These are phyloP conservation scores for Cyclanthera cordifolia DNA, from an alignment of 306 rosid species.

Conservation along the genomic window DNA sequence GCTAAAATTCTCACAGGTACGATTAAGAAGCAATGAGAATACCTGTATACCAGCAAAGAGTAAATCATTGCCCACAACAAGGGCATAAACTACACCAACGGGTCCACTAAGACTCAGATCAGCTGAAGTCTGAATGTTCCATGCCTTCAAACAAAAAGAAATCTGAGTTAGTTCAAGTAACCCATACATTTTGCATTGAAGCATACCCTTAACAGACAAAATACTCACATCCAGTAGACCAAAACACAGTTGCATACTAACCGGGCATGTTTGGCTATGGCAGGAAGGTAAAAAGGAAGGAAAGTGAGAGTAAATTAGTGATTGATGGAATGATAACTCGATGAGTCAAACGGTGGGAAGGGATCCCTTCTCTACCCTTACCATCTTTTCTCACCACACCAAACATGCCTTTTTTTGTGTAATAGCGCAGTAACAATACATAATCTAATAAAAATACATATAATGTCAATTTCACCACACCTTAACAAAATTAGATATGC, in stretches of 20 bases:
- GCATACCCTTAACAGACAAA: not conserved
- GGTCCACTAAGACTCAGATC: slow-evolving; percentile 80
- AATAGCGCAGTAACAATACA: not conserved
- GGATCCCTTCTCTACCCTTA: too few relatives aligned
- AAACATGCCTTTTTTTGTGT: too few relatives aligned
- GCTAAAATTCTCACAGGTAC: not conserved
- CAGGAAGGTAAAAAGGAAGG: too few relatives aligned
- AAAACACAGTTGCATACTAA: not conserved
- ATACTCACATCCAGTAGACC: not conserved
- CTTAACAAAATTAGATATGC: slow-evolving; percentile 69
- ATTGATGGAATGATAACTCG: too few relatives aligned
- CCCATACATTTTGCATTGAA: not conserved
- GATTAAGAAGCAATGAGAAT: slow-evolving; percentile 15
- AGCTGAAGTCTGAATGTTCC: slow-evolving; percentile 64
- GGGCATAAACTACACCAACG: slow-evolving; percentile 86
- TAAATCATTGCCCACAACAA: slow-evolving; percentile 69
- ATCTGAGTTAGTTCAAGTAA: slow-evolving; percentile 3
- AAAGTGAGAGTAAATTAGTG: too few relatives aligned
- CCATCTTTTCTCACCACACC: too few relatives aligned
- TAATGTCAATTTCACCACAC: slow-evolving; percentile 25
- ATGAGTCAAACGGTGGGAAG: too few relatives aligned
- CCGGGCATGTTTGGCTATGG: too few relatives aligned
- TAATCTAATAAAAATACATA: not conserved
- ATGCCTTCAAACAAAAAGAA: slow-evolving; percentile 46
- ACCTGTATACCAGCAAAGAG: slow-evolving; percentile 99